Conservation (phyloP, 345 rosid genomes). For the Citrus inodora region DNA sequence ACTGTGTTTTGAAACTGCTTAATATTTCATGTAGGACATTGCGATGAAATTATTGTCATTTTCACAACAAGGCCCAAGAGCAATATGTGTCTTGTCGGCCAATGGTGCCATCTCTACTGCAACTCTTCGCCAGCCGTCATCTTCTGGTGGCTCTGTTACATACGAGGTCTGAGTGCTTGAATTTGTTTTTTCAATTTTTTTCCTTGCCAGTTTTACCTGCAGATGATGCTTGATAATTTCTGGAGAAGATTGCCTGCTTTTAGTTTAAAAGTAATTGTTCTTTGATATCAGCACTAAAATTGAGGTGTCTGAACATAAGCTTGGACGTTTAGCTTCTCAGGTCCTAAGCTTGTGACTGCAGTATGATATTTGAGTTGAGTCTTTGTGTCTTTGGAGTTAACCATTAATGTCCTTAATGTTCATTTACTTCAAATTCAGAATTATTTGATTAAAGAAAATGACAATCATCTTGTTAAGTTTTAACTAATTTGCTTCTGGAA, state of each 20-base stretch:
- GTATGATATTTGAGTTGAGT: neutral
- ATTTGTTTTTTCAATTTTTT: too few species aligned
- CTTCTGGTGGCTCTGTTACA: constrained; percentile 72
- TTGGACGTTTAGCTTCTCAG: neutral
- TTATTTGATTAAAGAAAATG: neutral
- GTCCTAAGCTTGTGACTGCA: neutral
- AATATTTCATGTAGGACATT: constrained; percentile 51
- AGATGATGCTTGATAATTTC: neutral
- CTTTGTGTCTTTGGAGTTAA: neutral
- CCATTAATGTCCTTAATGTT: neutral
- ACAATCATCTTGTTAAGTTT: neutral
- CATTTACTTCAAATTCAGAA: neutral
- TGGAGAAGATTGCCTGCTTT: neutral
- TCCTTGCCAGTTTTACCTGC: neutral
- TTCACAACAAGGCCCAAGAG: constrained; percentile 89
- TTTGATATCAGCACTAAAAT: neutral
- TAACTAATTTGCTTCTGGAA: neutral
- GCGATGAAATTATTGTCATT: constrained; percentile 75
- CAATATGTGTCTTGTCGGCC: constrained; percentile 80
- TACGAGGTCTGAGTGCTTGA: constrained; percentile 68
- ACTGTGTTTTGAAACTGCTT: constrained; percentile 7
- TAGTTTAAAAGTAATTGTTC: neutral
- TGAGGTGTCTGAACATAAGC: neutral
- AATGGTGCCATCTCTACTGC: constrained; percentile 88
- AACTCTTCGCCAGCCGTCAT: constrained; percentile 75